Evolutionary conservation across 2,329 filamentous ascomycete species (phyloP).

Genomic region (Emergomyces orientalis): DNA sequence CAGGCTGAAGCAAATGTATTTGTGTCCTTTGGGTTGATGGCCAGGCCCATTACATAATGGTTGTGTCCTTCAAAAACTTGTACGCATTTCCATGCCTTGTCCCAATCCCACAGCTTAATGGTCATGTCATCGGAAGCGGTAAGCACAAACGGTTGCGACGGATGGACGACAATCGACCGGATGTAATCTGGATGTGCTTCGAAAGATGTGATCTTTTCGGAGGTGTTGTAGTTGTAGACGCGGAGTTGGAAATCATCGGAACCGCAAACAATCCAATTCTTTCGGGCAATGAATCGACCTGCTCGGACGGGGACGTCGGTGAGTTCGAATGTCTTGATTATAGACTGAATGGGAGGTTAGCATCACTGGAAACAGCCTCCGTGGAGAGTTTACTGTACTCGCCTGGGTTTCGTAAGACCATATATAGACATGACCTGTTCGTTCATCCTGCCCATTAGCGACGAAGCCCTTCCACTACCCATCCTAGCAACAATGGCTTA

Average conservation of each 20-base stretch:
- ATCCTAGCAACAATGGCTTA: conserved; percentile 37
- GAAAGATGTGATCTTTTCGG: conserved; percentile 94
- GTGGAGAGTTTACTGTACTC: conserved; percentile 14
- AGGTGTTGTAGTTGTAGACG: conserved; percentile 99
- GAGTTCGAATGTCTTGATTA: conserved; percentile 97
- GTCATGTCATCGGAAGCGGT: conserved; percentile 98
- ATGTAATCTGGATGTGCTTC: conserved; percentile 98
- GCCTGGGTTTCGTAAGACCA: conserved; percentile 94
- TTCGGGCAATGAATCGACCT: conserved; percentile 89
- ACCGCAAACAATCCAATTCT: conserved; percentile 98
- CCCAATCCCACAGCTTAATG: conserved; percentile 98
- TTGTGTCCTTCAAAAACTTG: conserved; percentile 94
- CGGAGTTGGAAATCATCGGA: conserved; percentile 83
- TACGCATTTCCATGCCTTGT: conserved; percentile 95
- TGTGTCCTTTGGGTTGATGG: conserved; percentile 96
- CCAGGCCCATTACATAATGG: conserved; percentile 93
- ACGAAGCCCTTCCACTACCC: conserved; percentile 7
- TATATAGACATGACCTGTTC: conserved; percentile 87
- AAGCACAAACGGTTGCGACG: conserved; percentile 87
- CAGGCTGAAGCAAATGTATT: conserved; percentile 90
- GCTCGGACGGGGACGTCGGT: conserved; percentile 97
- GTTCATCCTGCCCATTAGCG: conserved; percentile 12
- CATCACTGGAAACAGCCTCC: conserved; percentile 2
- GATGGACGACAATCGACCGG: conserved; percentile 89
- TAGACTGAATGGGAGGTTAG: conserved; percentile 46